Percentiles rank a stretch among this genome's conserved stretches.
Evolutionary conservation across 2,329 filamentous ascomycete genomes (phyloP).

Genomic region (Penicillium janthinellum): DNA sequence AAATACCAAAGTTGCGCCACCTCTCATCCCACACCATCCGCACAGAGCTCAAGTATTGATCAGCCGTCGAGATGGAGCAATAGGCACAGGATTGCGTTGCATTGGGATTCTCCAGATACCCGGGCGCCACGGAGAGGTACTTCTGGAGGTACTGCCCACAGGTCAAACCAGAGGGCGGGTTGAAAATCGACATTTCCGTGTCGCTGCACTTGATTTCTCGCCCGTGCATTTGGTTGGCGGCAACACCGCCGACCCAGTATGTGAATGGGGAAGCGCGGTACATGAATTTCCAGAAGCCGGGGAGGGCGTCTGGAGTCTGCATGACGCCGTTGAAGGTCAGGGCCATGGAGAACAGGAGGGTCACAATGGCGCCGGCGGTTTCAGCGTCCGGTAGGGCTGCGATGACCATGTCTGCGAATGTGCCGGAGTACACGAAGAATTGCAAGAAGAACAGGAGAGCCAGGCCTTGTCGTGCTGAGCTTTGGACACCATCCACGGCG

Average conservation of each 20-base stretch:
- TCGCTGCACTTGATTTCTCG: constrained; percentile 64
- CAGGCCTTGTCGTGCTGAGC: constrained; percentile 69
- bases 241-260: constrained; percentile 60
- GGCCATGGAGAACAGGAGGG: constrained; percentile 76
- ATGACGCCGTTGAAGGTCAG: constrained; percentile 75
- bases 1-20: constrained; percentile 69
- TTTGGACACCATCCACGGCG: constrained; percentile 64
- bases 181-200: constrained; percentile 69
- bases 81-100: constrained; percentile 58
- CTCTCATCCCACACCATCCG: constrained; percentile 54
- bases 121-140: constrained; percentile 55
- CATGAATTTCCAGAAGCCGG: constrained; percentile 68
- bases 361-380: constrained; percentile 72
- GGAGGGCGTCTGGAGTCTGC: constrained; percentile 65
- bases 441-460: constrained; percentile 75
- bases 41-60: constrained; percentile 41
- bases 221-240: constrained; percentile 70
- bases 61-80: constrained; percentile 37
- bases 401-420: constrained; percentile 78
- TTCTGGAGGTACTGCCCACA: constrained; percentile 61
- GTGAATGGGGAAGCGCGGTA: constrained; percentile 62
- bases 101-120: constrained; percentile 55
- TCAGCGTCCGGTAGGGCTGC: constrained; percentile 74
- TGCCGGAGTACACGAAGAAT: constrained; percentile 79
- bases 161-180: constrained; percentile 58